These are phyloP conservation scores for Hanseniaspora nectarophila DNA, from an alignment of 805 yeast species.

Conservation along the genomic window DNA sequence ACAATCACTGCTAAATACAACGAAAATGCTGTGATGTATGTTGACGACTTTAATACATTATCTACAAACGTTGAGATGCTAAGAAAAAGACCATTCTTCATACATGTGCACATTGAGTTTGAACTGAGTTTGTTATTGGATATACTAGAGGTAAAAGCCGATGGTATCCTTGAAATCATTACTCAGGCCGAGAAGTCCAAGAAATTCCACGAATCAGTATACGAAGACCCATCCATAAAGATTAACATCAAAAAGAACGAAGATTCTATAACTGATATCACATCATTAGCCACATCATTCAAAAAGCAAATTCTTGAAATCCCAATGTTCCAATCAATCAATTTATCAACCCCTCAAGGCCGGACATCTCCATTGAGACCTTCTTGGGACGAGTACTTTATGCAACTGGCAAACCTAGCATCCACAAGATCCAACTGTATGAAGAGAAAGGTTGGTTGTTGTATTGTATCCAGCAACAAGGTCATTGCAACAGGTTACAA, in stretches of 20 bases:
- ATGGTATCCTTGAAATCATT: neutral
- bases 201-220: constrained; percentile 29
- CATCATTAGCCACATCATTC: neutral
- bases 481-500: constrained; percentile 95
- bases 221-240: constrained; percentile 23
- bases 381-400: constrained; percentile 91
- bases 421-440: constrained; percentile 89
- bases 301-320: constrained; percentile 6
- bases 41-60: constrained; percentile 35
- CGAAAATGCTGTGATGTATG: constrained; percentile 45
- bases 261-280: neutral
- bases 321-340: neutral
- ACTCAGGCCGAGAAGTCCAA: constrained; percentile 16
- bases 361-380: constrained; percentile 43
- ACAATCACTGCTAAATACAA: constrained; percentile 59
- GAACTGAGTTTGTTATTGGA: constrained; percentile 39
- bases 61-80: constrained; percentile 28
- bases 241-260: neutral
- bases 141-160: constrained; percentile 18
- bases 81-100: constrained; percentile 66
- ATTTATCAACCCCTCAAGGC: neutral
- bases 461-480: constrained; percentile 70
- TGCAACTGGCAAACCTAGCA: constrained; percentile 86
- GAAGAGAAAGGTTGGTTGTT: constrained; percentile 96
- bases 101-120: constrained; percentile 69